Percentiles rank a stretch among this genome's conserved stretches.
Conservation (phyloP, 768 basidiomycete genomes). For the Megacollybia marginata region DNA sequence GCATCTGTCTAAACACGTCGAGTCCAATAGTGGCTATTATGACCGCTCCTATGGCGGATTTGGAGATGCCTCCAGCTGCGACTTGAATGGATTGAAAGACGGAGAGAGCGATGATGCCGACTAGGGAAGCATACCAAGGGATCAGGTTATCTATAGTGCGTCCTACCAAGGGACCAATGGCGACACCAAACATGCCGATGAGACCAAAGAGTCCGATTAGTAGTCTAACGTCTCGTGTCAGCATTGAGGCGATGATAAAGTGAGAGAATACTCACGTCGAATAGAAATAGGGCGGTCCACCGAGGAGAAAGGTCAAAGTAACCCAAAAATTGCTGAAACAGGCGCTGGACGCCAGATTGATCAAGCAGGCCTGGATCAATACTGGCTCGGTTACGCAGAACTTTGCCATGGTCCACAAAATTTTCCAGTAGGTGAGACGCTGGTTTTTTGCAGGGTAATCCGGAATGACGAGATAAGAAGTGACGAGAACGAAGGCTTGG, state of each 20-base stretch:
- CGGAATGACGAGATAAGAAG: conserved; percentile 63
- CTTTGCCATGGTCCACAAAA: conserved; percentile 72
- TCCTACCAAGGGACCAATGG: conserved; percentile 64
- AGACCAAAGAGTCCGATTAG: conserved; percentile 71
- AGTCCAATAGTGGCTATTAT: conserved; percentile 20
- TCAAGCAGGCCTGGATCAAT: conserved; percentile 59
- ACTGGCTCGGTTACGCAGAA: conserved; percentile 73
- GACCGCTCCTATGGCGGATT: conserved; percentile 47
- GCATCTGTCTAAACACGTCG: conserved; percentile 28
- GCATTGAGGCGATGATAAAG: background rate
- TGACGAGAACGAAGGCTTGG: conserved; percentile 49
- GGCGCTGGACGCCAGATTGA: conserved; percentile 56
- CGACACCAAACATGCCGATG: conserved; percentile 65
- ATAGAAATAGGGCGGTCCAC: conserved; percentile 68
- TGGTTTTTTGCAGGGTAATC: conserved; percentile 78
- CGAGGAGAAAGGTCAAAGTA: conserved; percentile 76
- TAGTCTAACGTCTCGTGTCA: conserved; percentile 20
- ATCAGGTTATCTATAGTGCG: conserved; percentile 61
- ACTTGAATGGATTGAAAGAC: conserved; percentile 58
- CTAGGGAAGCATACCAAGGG: conserved; percentile 71
- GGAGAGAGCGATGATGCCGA: conserved; percentile 39
- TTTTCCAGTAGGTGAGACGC: conserved; percentile 56
- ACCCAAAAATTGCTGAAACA: conserved; percentile 61
- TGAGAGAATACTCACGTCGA: conserved; percentile 44
- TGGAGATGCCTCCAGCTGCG: conserved; percentile 58